phyloP scores from a whole-genome alignment of 306 rosid genomes.

The Quercus cerris region DNA sequence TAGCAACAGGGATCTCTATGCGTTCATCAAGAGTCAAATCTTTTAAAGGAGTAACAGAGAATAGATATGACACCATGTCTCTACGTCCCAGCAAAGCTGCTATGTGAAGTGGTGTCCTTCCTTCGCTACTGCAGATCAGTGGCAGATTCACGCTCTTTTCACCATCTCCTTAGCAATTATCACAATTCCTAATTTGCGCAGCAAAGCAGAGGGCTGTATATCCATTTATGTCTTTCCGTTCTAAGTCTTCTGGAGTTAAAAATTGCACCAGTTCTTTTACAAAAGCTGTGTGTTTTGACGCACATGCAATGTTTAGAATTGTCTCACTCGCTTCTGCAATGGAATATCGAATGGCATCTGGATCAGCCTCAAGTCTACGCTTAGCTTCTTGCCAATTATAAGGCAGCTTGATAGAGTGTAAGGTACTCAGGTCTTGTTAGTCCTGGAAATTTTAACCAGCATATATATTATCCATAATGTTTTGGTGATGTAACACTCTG shows the following conservation, averaged over 20 bases:
- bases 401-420: background rate
- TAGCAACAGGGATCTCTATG: background rate
- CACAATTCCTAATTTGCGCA: background rate
- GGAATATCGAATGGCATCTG: background rate
- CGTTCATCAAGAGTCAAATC: background rate
- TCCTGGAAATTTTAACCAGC: no score
- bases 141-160: background rate
- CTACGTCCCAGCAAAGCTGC: background rate
- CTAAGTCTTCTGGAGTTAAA: background rate
- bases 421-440: no score
- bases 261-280: background rate
- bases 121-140: background rate
- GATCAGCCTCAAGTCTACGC: background rate
- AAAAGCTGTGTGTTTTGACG: background rate
- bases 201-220: background rate
- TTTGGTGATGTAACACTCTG: no score
- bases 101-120: background rate
- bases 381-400: slow-evolving; percentile 2
- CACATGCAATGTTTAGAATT: slow-evolving; percentile 20
- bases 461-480: no score
- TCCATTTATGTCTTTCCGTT: background rate
- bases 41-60: background rate
- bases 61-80: background rate
- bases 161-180: background rate
- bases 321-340: background rate